Conservation (phyloP, 805 yeast species). For the Ogataea populi-albae region DNA sequence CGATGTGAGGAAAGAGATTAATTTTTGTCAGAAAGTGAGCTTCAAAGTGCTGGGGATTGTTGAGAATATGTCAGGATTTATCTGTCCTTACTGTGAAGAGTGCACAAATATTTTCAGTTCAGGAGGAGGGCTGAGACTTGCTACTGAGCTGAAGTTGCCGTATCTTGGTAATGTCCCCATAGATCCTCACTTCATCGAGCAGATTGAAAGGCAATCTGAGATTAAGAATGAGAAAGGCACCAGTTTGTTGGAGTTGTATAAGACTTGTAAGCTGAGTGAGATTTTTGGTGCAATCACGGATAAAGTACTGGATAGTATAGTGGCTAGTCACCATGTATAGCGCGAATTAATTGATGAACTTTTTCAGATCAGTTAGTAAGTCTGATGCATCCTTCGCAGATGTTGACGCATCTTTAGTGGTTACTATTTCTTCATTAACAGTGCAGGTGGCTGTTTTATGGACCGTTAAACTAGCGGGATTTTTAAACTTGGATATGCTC, state of each 20-base stretch:
- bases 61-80: slow-evolving; percentile 96
- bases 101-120: slow-evolving; percentile 88
- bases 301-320: slow-evolving; percentile 15
- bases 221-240: slow-evolving; percentile 41
- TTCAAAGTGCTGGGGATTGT: slow-evolving; percentile 79
- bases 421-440: slow-evolving; percentile 14
- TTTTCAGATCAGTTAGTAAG: slow-evolving; percentile 12
- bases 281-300: slow-evolving; percentile 47
- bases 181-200: slow-evolving; percentile 85
- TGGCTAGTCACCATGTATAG: too few species aligned
- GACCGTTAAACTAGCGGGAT: slow-evolving; percentile 20
- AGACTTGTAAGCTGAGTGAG: slow-evolving; percentile 36
- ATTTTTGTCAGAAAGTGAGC: slow-evolving; percentile 84
- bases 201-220: slow-evolving; percentile 81
- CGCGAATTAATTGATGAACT: slow-evolving; percentile 5
- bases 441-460: slow-evolving; percentile 20
- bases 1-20: slow-evolving; percentile 91
- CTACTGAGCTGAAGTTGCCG: slow-evolving; percentile 58
- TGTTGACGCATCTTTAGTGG: slow-evolving; percentile 10
- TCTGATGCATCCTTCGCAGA: slow-evolving; percentile 4
- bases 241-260: slow-evolving; percentile 37
- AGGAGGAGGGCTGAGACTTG: slow-evolving; percentile 83
- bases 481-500: slow-evolving; percentile 19
- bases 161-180: slow-evolving; percentile 89
- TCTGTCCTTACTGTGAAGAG: slow-evolving; percentile 91